Evolutionary conservation across 768 basidiomycete species (phyloP).

Genomic region (Punctularia strigosozonata): DNA sequence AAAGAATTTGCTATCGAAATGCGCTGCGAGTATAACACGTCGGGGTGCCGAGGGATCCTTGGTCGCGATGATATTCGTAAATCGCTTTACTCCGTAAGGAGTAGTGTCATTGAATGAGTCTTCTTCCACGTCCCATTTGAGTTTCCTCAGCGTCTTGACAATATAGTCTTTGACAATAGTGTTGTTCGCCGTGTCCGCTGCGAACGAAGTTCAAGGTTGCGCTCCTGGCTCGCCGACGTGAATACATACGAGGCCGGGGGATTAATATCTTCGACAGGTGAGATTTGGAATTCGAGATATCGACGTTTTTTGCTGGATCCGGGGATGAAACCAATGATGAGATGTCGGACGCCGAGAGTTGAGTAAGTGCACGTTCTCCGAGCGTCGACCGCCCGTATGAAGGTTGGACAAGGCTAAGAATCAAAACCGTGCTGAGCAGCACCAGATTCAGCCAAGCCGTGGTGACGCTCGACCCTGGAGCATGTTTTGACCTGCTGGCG

Average conservation of each 20-base stretch:
- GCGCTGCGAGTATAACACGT: conserved; percentile 81
- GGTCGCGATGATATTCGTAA: conserved; percentile 90
- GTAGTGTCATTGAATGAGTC: conserved; percentile 73
- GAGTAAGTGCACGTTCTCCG: conserved; percentile 23
- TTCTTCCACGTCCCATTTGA: conserved; percentile 84
- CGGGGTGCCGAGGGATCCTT: conserved; percentile 80
- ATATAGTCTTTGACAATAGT: conserved; percentile 80
- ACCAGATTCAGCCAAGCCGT: no score
- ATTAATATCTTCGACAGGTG: conserved; percentile 80
- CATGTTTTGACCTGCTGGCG: no score
- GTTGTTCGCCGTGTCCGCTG: conserved; percentile 66
- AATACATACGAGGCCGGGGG: conserved; percentile 60
- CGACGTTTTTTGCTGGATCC: conserved; percentile 59
- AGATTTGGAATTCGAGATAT: conserved; percentile 51
- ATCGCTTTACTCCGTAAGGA: conserved; percentile 67
- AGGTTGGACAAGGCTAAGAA: conserved; percentile 9
- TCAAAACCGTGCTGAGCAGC: no score
- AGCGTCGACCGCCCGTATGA: conserved; percentile 19
- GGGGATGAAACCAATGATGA: conserved; percentile 35
- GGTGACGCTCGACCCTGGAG: no score
- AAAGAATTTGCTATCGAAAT: conserved; percentile 90
- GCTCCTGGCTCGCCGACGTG: conserved; percentile 5
- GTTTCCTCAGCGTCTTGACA: conserved; percentile 48
- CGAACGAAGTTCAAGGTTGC: not conserved
- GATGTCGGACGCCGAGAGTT: conserved; percentile 41